Conservation (phyloP, 139 green algal species). For the Mesotaenium endlicherianum region DNA sequence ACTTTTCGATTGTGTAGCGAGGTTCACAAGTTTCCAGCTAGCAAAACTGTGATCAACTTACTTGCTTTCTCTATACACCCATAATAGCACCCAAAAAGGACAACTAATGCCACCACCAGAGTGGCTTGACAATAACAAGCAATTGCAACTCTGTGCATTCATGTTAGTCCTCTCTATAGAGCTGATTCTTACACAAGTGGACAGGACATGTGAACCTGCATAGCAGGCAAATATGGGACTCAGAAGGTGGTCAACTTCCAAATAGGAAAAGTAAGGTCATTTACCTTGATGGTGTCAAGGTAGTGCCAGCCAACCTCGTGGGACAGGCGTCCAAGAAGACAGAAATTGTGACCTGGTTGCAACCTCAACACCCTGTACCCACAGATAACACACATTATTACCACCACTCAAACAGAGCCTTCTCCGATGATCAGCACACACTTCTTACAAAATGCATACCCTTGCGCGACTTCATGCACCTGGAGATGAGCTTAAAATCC, state of each 20-base stretch:
- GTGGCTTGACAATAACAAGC: no score
- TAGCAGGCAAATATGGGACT: background rate
- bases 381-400: background rate
- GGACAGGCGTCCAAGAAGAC: conserved; percentile 83
- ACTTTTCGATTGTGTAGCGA: background rate
- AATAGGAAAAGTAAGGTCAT: background rate
- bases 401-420: background rate
- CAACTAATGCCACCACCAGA: no score
- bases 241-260: background rate
- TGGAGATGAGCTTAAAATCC: no score
- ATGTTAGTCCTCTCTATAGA: background rate
- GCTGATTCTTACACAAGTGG: background rate
- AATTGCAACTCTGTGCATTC: background rate
- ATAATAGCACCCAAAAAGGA: background rate
- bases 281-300: conserved; percentile 61
- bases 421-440: background rate
- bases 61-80: background rate
- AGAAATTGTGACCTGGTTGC: conserved; percentile 88
- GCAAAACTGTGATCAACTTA: background rate
- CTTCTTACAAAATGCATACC: background rate
- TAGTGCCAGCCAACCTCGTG: conserved; percentile 96
- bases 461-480: no score
- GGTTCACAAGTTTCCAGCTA: background rate
- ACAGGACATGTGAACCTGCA: background rate
- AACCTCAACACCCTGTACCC: conserved; percentile 83